Evolutionary conservation across 768 basidiomycete species (phyloP).

Genomic region (Pilatotrama ljubarskyi): DNA sequence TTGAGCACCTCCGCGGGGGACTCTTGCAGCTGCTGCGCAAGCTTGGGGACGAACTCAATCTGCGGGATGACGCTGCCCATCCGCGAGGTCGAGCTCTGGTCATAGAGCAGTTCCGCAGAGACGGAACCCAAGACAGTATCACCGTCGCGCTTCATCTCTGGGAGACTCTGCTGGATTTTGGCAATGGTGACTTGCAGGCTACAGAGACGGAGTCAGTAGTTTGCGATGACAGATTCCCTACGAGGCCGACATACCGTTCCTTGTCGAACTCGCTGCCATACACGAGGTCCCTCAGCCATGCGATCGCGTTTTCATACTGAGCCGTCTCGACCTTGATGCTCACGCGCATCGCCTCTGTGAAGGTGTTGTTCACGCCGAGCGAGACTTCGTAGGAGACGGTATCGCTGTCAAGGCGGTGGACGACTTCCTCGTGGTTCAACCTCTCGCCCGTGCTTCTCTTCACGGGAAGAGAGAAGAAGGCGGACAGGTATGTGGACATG

Average conservation of each 20-base stretch:
- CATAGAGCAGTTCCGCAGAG: constrained; percentile 64
- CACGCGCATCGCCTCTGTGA: constrained; percentile 73
- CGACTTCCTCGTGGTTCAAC: constrained; percentile 85
- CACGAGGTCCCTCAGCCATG: constrained; percentile 84
- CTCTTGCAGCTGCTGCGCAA: constrained; percentile 71
- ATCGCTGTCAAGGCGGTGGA: constrained; percentile 86
- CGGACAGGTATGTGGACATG: constrained; percentile 71
- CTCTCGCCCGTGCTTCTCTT: constrained; percentile 64
- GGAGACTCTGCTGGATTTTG: constrained; percentile 87
- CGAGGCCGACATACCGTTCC: constrained; percentile 55
- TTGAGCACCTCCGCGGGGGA: constrained; percentile 69
- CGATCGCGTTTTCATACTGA: constrained; percentile 77
- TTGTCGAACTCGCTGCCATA: constrained; percentile 75
- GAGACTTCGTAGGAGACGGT: constrained; percentile 84
- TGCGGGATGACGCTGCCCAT: constrained; percentile 69
- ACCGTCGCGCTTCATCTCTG: constrained; percentile 90
- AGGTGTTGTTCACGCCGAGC: constrained; percentile 60
- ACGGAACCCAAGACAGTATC: constrained; percentile 74
- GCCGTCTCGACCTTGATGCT: constrained; percentile 82
- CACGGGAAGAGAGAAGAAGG: constrained; percentile 90
- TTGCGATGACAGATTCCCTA: not conserved
- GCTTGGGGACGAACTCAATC: constrained; percentile 75
- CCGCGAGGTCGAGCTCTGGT: constrained; percentile 67
- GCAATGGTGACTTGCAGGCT: constrained; percentile 85
- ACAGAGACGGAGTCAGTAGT: not conserved